phyloP scores from a whole-genome alignment of 495 filamentous ascomycete genomes.

The Hyphodiscus hymeniophilus region DNA sequence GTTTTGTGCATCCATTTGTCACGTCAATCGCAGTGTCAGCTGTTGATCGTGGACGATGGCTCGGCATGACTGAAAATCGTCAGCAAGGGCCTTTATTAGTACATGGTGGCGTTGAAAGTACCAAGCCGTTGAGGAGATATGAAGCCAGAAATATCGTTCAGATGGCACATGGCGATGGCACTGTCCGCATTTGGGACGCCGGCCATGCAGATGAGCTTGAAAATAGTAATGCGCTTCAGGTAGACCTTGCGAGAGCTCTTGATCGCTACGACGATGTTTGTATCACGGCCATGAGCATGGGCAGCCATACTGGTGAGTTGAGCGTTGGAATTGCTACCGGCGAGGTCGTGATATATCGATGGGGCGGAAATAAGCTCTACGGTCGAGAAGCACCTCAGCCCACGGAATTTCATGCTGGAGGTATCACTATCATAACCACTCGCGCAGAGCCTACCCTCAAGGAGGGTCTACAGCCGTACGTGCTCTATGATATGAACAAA shows the following conservation, averaged over 20 bases:
- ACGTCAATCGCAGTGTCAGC: constrained; percentile 56
- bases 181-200: constrained; percentile 79
- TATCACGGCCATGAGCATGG: constrained; percentile 65
- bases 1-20: constrained; percentile 82
- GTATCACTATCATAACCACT: constrained; percentile 61
- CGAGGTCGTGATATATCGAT: constrained; percentile 80
- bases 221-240: constrained; percentile 71
- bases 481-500: constrained; percentile 72
- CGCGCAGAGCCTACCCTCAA: constrained; percentile 72
- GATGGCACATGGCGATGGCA: constrained; percentile 81
- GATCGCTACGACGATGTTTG: constrained; percentile 70
- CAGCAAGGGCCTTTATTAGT: constrained; percentile 65
- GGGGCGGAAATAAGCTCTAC: constrained; percentile 66
- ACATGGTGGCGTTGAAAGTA: constrained; percentile 63
- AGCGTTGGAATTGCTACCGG: constrained; percentile 73
- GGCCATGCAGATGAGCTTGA: constrained; percentile 90
- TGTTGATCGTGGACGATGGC: constrained; percentile 72
- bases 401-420: constrained; percentile 40
- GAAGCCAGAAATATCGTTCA: constrained; percentile 75
- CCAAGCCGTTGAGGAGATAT: constrained; percentile 59
- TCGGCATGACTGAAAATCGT: constrained; percentile 75
- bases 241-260: constrained; percentile 79
- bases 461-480: constrained; percentile 73
- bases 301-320: constrained; percentile 71
- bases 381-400: constrained; percentile 42